Base-by-base conservation (phyloP, 225 moss, liverwort and hornwort genomes). In the Bryum argenteum region DNA sequence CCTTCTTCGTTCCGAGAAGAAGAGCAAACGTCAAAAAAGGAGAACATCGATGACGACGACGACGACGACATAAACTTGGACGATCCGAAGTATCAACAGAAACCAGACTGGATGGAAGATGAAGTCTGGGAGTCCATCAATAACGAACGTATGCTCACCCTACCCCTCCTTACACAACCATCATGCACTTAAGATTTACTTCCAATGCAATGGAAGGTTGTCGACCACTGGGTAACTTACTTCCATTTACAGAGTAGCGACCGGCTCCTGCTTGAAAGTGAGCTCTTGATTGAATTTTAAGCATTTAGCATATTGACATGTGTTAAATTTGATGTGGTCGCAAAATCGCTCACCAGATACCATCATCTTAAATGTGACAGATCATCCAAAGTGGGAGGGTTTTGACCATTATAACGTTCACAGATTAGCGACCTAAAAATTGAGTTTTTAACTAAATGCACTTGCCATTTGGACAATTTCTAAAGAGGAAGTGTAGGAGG, bases 81-180 rank as follows among this genome's bases (percentile, higher is more conserved):
- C 10, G 75, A 80, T 77, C 76, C 77, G 5, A 77, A 83, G 20
- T 83, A 80, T 44, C 55, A 80, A 15, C 76, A 73, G 61, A 83
- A 80, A 70, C 83, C 83, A 66, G 77, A 83, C 66, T 83, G 83
- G 83, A 83, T 83, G 83, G 54, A 79, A 43, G 80, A 80, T 50
- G 65, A 40, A 66, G 73, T 61, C 16, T 83, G 83, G 83, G 65
- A 83, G 45, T 56, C 76, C 24, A 56, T 83, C 56, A 73, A 43
- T 1, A 68, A 62, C 21, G 72, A 83, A 59, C 33, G 83, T 83
- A 70, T 42, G 70, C 12, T 55, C 54, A 10, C 48, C 16, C 17
- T 48, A 33, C 33, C 33, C 33, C 33, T 33, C 33, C 33, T 33
- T 6, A 6, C 33, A 33, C 33, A 33, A 4, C 5, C 33, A 6